Evolutionary conservation across 2,329 filamentous ascomycete species (phyloP).

Genomic region (Teratosphaeriaceae sp.): DNA sequence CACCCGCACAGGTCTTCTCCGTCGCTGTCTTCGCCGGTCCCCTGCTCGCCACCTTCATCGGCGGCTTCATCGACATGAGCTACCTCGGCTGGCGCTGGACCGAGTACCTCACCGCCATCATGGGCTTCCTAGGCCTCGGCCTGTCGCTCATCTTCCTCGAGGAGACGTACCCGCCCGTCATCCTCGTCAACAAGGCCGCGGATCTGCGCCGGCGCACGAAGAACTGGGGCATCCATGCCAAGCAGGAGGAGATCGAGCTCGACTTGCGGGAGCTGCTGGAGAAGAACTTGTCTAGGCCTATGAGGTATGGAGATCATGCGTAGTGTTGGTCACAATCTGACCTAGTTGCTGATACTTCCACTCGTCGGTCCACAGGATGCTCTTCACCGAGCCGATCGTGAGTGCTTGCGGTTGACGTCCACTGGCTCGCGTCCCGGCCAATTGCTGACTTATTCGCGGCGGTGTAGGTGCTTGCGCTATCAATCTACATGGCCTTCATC

Average conservation of each 20-base stretch:
- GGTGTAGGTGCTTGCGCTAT: slow-evolving; percentile 35
- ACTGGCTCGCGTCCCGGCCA: too few relatives aligned
- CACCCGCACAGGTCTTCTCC: slow-evolving; percentile 22
- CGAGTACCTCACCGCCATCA: slow-evolving; percentile 38
- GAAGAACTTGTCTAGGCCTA: slow-evolving; percentile 35
- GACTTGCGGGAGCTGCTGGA: slow-evolving; percentile 25
- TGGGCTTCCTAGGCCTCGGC: slow-evolving; percentile 28
- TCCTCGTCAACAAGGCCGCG: slow-evolving; percentile 36
- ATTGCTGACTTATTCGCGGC: too few relatives aligned
- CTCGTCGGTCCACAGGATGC: too few relatives aligned
- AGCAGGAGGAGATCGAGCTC: slow-evolving; percentile 26
- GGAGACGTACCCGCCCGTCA: slow-evolving; percentile 36
- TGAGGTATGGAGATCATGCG: too few relatives aligned
- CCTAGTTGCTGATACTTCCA: too few relatives aligned
- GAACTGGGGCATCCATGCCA: slow-evolving; percentile 37
- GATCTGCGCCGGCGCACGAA: slow-evolving; percentile 30
- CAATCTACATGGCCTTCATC: slow-evolving; percentile 34
- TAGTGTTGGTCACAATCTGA: too few relatives aligned
- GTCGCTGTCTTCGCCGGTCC: slow-evolving; percentile 35
- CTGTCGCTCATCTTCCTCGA: slow-evolving; percentile 32
- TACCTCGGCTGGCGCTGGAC: slow-evolving; percentile 42
- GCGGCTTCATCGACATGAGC: slow-evolving; percentile 31
- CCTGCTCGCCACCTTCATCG: slow-evolving; percentile 37
- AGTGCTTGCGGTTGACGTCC: too few relatives aligned
- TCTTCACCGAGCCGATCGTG: slow-evolving; percentile 40